These are phyloP conservation scores for Dictyostelium capitatum DNA, from an alignment of 78 protist genomes.

Conservation along the genomic window DNA sequence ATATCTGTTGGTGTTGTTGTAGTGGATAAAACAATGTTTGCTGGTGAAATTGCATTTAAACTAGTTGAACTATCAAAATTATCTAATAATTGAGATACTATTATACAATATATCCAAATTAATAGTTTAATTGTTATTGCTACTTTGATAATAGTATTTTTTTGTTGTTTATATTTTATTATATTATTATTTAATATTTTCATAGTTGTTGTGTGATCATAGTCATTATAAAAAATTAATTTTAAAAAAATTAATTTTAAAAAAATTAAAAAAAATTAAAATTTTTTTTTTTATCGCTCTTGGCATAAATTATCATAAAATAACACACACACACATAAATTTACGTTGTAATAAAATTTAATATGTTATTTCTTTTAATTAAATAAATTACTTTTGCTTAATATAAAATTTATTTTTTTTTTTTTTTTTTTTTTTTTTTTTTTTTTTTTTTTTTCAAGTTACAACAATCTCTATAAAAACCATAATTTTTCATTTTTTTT, in stretches of 20 bases:
- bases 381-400: too few relatives aligned
- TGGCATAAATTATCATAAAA: too few relatives aligned
- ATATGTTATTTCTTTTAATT: too few relatives aligned
- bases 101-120: slow-evolving; percentile 42
- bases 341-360: too few relatives aligned
- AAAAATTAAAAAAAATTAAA: too few relatives aligned
- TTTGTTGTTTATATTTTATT: background rate
- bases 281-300: background rate
- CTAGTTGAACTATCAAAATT: slow-evolving; percentile 60
- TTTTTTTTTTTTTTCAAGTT: too few relatives aligned
- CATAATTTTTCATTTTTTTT: too few relatives aligned
- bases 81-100: slow-evolving; percentile 11
- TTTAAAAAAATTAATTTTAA: too few relatives aligned
- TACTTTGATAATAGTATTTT: slow-evolving; percentile 14
- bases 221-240: too few relatives aligned
- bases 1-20: background rate
- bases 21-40: background rate
- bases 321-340: too few relatives aligned
- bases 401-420: background rate
- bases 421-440: background rate
- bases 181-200: slow-evolving; percentile 25
- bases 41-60: slow-evolving; percentile 34
- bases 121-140: slow-evolving; percentile 24
- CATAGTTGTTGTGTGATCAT: background rate
- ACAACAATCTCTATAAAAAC: too few relatives aligned